Percentiles rank a stretch among this genome's conserved stretches.
Conservation (phyloP, 2,329 filamentous ascomycete species). For the Emericellopsis cladophorae region DNA sequence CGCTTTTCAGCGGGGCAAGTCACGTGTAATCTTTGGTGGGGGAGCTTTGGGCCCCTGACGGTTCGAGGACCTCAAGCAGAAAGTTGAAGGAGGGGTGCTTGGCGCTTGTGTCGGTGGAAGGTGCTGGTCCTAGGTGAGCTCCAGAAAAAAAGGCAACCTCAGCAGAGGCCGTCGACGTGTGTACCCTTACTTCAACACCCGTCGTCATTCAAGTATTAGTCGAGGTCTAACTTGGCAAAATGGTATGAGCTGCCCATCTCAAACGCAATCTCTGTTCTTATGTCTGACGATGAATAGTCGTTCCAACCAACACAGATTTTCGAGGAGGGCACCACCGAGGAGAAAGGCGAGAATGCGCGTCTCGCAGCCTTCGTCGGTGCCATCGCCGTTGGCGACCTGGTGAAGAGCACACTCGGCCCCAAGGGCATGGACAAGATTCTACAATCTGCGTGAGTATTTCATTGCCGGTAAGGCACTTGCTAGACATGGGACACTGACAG, state of each 20-base stretch:
- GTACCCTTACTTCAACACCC: neutral
- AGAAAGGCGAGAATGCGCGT: constrained; percentile 98
- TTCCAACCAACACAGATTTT: constrained; percentile 96
- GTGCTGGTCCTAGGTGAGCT: neutral
- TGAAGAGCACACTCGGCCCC: constrained; percentile 92
- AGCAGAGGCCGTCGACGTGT: too few species aligned
- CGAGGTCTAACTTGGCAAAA: neutral
- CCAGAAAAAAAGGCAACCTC: constrained; percentile 3
- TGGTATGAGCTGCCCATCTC: too few species aligned
- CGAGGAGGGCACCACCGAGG: constrained; percentile 89
- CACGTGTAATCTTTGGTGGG: constrained; percentile 17
- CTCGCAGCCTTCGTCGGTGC: constrained; percentile 96
- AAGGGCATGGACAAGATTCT: constrained; percentile 99
- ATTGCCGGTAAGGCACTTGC: neutral
- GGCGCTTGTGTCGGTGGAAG: neutral
- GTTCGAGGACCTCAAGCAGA: neutral
- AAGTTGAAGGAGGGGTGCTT: constrained; percentile 1
- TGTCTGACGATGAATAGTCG: constrained; percentile 29
- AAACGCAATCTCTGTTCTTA: neutral
- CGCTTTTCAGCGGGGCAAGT: constrained; percentile 23
- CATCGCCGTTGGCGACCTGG: constrained; percentile 92
- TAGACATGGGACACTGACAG: neutral
- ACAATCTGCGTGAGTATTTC: constrained; percentile 67
- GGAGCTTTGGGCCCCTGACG: neutral
- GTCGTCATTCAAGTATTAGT: neutral